Conservation (phyloP, 2,329 filamentous ascomycete genomes). For the Fusarium staphyleae region DNA sequence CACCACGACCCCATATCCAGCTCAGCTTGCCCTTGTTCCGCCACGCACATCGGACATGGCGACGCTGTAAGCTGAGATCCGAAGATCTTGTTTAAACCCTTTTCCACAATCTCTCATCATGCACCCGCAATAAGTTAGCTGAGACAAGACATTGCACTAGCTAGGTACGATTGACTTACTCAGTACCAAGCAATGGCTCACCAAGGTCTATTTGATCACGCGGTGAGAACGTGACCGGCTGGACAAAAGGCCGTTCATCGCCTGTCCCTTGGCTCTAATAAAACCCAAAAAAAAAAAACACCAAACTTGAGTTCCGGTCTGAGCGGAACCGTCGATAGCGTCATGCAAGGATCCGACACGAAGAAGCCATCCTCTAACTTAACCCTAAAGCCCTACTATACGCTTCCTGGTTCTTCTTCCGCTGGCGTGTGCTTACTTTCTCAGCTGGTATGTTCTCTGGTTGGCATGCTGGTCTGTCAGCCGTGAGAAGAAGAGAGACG, state of each 20-base stretch:
- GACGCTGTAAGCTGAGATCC: constrained; percentile 16
- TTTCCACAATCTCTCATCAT: not conserved
- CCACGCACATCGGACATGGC: constrained; percentile 12
- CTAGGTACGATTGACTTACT: not conserved
- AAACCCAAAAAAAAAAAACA: constrained; percentile 27
- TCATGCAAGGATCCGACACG: constrained; percentile 31
- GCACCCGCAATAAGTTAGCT: constrained; percentile 16
- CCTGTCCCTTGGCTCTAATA: constrained; percentile 11
- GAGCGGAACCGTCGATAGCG: constrained; percentile 34
- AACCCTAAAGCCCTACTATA: constrained; percentile 23
- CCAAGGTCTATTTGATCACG: constrained; percentile 8
- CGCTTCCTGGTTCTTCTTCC: constrained; percentile 2
- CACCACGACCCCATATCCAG: constrained; percentile 23
- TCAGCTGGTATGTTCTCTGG: constrained; percentile 4
- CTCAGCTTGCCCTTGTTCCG: no score
- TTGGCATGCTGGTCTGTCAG: constrained; percentile 18
- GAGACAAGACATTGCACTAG: not conserved
- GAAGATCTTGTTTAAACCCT: not conserved
- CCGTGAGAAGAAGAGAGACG: constrained; percentile 11
- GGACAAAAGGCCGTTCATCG: constrained; percentile 19
- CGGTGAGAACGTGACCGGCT: constrained; percentile 12
- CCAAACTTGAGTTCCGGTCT: constrained; percentile 11
- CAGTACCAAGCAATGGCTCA: no score
- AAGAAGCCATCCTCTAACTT: constrained; percentile 15
- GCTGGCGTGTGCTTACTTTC: constrained; percentile 15